phyloP scores from a whole-genome alignment of 73 alveolate species.

The Paramecium octaurelia region DNA sequence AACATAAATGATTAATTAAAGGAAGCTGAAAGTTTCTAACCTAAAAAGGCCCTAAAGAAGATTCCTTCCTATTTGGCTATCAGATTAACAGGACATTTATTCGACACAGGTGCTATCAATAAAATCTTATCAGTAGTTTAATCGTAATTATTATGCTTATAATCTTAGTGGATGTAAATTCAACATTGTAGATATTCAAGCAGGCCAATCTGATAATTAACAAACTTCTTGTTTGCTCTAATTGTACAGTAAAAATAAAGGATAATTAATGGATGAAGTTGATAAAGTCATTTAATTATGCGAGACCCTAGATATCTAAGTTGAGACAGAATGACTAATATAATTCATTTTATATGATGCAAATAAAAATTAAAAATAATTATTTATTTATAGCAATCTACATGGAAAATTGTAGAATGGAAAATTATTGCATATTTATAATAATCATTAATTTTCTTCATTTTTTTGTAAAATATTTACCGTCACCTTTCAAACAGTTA shows the following conservation, averaged over 20 bases:
- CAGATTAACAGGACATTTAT: slow-evolving; percentile 20
- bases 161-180: slow-evolving; percentile 22
- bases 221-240: background rate
- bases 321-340: background rate
- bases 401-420: background rate
- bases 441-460: background rate
- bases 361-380: background rate
- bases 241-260: background rate
- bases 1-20: slow-evolving; percentile 15
- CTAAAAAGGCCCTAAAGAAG: slow-evolving; percentile 36
- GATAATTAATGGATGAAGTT: slow-evolving; percentile 37
- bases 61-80: slow-evolving; percentile 44
- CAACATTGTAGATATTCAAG: slow-evolving; percentile 41
- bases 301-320: background rate
- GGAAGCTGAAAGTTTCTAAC: slow-evolving; percentile 15
- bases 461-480: too few species aligned
- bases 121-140: background rate
- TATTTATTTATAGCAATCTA: too few species aligned
- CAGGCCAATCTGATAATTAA: background rate
- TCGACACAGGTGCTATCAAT: slow-evolving; percentile 46
- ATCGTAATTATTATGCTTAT: background rate
- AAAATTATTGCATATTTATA: background rate
- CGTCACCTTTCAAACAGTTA: too few species aligned
- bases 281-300: background rate
- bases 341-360: background rate